Conservation (phyloP, 2,329 filamentous ascomycete genomes). For the Bipolaris bicolor region DNA sequence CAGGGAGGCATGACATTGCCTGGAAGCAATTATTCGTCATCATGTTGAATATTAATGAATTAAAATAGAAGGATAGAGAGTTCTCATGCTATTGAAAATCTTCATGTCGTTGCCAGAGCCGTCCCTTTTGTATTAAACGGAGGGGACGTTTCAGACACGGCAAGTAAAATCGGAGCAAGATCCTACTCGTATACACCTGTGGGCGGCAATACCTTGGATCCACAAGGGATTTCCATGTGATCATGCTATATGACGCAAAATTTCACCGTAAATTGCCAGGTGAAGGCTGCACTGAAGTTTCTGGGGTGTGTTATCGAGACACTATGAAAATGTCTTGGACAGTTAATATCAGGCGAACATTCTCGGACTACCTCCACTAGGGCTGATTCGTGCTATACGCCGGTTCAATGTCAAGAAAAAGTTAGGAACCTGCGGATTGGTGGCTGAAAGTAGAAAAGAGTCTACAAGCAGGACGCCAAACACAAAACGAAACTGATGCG, state of each 20-base stretch:
- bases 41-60: conserved; percentile 2
- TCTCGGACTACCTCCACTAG: neutral
- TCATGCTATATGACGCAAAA: neutral
- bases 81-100: neutral
- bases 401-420: neutral
- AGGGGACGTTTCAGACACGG: neutral
- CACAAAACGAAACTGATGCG: neutral
- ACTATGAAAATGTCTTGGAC: neutral
- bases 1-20: conserved; percentile 23
- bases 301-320: neutral
- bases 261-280: neutral
- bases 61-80: neutral
- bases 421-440: neutral
- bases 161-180: neutral
- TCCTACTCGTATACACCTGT: neutral
- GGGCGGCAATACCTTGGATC: neutral
- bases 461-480: neutral
- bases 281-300: neutral
- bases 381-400: neutral
- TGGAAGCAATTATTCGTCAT: conserved; percentile 7
- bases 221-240: neutral
- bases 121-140: neutral
- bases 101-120: neutral
- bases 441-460: neutral
- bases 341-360: neutral